Percentiles rank a stretch among this genome's conserved stretches.
Evolutionary conservation across 2,329 filamentous ascomycete species (phyloP).

Genomic region (Phoma sp.): DNA sequence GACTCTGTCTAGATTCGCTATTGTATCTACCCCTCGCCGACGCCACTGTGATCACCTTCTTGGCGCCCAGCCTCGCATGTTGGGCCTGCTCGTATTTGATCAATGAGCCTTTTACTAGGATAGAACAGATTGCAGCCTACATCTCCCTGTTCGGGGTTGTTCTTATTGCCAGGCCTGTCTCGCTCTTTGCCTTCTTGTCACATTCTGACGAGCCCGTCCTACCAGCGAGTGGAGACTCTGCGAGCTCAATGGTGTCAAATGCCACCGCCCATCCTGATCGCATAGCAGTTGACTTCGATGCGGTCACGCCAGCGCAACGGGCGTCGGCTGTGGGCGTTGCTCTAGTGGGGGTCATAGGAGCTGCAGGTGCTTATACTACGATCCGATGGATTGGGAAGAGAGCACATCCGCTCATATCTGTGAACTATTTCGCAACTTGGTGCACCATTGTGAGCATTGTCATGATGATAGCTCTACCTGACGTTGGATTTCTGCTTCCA

Average conservation of each 20-base stretch:
- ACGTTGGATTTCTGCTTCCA: conserved; percentile 64
- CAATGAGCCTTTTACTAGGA: conserved; percentile 77
- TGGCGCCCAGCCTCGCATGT: conserved; percentile 78
- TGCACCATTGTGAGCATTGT: conserved; percentile 71
- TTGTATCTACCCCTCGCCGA: conserved; percentile 85
- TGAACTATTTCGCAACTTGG: conserved; percentile 80
- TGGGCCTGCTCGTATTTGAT: conserved; percentile 79
- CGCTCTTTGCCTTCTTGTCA: conserved; percentile 56
- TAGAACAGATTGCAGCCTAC: conserved; percentile 76
- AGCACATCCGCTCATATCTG: conserved; percentile 80
- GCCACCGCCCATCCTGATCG: conserved; percentile 24
- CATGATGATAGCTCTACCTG: conserved; percentile 63
- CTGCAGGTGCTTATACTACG: conserved; percentile 73
- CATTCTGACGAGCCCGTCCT: conserved; percentile 25
- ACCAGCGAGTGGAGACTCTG: conserved; percentile 4
- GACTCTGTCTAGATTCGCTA: conserved; percentile 58
- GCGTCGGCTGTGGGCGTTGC: conserved; percentile 73
- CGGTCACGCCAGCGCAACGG: conserved; percentile 67
- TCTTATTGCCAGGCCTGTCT: conserved; percentile 76
- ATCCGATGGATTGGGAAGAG: conserved; percentile 81
- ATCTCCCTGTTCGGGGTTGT: conserved; percentile 80
- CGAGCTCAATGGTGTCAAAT: conserved; percentile 38
- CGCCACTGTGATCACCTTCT: conserved; percentile 87
- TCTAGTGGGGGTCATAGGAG: conserved; percentile 77
- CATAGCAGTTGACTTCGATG: conserved; percentile 48